A percentile compares a stretch with the other conserved stretches of the same genome.
Conservation (phyloP, 148 eudicot genomes). For the Cornus controversa region DNA sequence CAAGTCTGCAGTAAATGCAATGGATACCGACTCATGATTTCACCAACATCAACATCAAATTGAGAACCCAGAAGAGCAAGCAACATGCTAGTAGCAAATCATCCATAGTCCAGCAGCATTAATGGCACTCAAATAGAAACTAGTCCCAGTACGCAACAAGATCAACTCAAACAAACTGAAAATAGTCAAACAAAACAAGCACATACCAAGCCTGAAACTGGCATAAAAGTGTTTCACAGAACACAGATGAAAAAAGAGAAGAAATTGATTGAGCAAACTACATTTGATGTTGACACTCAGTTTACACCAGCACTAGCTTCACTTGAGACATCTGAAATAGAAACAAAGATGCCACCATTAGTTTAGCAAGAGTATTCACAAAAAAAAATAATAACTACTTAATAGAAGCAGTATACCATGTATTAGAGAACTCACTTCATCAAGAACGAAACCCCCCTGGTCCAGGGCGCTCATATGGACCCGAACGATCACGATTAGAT, state of each 20-base stretch:
- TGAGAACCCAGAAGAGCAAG: neutral
- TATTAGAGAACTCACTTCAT: slow-evolving; percentile 9
- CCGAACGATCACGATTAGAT: slow-evolving; percentile 63
- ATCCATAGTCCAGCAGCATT: slow-evolving; percentile 37
- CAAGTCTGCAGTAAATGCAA: slow-evolving; percentile 33
- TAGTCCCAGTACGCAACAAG: neutral
- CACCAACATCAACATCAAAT: slow-evolving; percentile 36
- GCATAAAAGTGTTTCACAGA: slow-evolving; percentile 21
- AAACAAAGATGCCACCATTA: neutral
- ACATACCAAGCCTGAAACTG: slow-evolving; percentile 44
- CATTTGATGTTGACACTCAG: neutral
- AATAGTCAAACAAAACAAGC: slow-evolving; percentile 22
- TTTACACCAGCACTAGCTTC: neutral
- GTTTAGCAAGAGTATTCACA: neutral
- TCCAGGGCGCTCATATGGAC: slow-evolving; percentile 60
- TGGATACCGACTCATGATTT: slow-evolving; percentile 17
- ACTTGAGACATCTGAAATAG: slow-evolving; percentile 23
- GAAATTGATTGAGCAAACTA: neutral
- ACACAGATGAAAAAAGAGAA: neutral
- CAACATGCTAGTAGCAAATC: neutral
- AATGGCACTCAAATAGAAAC: slow-evolving; percentile 33
- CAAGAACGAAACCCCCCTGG: neutral
- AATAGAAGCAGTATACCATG: neutral
- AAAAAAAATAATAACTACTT: neutral
- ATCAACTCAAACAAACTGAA: slow-evolving; percentile 1